These are phyloP conservation scores for Prunus campanulata DNA, from an alignment of 306 rosid genomes.

Conservation along the genomic window DNA sequence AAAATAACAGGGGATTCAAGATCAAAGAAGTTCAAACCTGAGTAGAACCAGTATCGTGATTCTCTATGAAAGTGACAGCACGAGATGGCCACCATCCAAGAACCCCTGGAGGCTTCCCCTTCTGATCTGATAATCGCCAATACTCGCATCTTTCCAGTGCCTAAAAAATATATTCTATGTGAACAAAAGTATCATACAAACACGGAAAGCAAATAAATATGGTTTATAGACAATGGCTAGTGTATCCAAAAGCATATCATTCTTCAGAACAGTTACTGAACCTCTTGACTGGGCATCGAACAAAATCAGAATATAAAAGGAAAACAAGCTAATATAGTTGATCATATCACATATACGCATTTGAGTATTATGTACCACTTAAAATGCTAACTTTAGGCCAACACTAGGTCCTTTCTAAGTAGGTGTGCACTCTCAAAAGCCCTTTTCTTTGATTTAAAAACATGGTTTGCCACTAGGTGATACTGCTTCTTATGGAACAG, in stretches of 20 bases:
- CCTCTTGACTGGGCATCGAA: background rate
- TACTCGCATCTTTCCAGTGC: constrained; percentile 81
- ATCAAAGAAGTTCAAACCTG: constrained; percentile 56
- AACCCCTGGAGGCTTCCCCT: constrained; percentile 96
- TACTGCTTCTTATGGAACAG: too few relatives aligned
- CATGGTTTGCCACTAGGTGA: too few relatives aligned
- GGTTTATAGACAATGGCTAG: background rate
- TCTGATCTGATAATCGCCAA: constrained; percentile 94
- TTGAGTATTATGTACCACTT: too few relatives aligned
- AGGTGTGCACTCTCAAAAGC: too few relatives aligned
- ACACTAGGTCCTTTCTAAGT: too few relatives aligned
- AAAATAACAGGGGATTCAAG: background rate
- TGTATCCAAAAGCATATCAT: background rate
- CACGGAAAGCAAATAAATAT: background rate
- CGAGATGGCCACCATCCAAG: constrained; percentile 99
- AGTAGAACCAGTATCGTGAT: constrained; percentile 98
- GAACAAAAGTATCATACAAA: constrained; percentile 2
- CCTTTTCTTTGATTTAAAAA: too few relatives aligned
- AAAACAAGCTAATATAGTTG: too few relatives aligned
- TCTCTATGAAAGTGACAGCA: constrained; percentile 94
- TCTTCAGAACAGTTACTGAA: background rate
- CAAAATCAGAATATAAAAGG: background rate
- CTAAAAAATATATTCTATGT: constrained; percentile 30
- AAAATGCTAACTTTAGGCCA: too few relatives aligned
- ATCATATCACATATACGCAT: too few relatives aligned